These are phyloP conservation scores for Martiniozyma abietophila DNA, from an alignment of 805 yeast genomes.

Conservation along the genomic window DNA sequence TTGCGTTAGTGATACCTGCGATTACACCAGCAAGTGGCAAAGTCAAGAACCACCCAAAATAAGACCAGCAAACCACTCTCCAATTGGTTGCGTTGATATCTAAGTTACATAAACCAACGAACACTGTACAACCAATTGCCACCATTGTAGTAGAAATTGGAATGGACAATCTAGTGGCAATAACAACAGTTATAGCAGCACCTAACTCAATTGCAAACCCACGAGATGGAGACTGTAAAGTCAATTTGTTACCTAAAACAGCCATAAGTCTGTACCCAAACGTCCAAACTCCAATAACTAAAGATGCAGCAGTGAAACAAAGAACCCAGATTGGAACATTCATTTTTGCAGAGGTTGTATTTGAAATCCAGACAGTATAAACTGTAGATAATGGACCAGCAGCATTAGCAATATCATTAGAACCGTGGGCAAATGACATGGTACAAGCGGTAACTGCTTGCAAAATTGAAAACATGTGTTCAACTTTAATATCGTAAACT, in stretches of 20 bases:
- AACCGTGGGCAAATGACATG: constrained; percentile 77
- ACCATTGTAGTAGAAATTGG: constrained; percentile 75
- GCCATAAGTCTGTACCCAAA: constrained; percentile 61
- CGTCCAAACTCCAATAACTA: constrained; percentile 62
- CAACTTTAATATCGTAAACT: constrained; percentile 62
- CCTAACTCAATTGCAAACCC: constrained; percentile 73
- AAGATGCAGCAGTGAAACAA: constrained; percentile 55
- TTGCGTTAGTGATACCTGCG: constrained; percentile 57
- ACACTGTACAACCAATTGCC: constrained; percentile 71
- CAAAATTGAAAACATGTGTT: constrained; percentile 55
- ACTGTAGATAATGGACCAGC: constrained; percentile 67
- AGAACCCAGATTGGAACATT: constrained; percentile 67
- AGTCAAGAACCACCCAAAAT: constrained; percentile 64
- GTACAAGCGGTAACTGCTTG: constrained; percentile 71
- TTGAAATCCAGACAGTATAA: constrained; percentile 50
- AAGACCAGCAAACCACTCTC: constrained; percentile 68
- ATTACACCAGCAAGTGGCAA: constrained; percentile 66
- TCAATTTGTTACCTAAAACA: constrained; percentile 64
- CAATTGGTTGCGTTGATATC: constrained; percentile 60
- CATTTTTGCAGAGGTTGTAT: constrained; percentile 35
- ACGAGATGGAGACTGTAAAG: constrained; percentile 68
- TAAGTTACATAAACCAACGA: constrained; percentile 64
- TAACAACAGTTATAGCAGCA: constrained; percentile 64
- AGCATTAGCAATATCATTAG: constrained; percentile 73
- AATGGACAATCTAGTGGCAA: constrained; percentile 64